These are phyloP conservation scores for Spergularia marina DNA, from an alignment of 148 eudicot species.

Conservation along the genomic window DNA sequence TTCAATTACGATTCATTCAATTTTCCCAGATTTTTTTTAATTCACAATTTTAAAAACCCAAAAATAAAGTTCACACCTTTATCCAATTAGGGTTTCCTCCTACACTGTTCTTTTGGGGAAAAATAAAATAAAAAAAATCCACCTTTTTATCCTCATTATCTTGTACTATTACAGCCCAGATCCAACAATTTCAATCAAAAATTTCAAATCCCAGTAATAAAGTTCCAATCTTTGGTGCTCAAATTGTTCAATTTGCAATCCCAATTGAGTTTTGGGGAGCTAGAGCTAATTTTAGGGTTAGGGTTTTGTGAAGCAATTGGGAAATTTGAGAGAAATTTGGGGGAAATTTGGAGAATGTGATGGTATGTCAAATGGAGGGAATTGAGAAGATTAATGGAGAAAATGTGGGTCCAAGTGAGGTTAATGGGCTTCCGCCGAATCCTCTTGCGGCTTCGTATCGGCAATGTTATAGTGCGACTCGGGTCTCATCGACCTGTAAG, in stretches of 20 bases:
- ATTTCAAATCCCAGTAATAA: not conserved
- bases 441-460: conserved; percentile 45
- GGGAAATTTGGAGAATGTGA: conserved; percentile 25
- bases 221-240: not conserved
- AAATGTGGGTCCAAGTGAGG: conserved; percentile 42
- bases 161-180: not conserved
- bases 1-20: conserved; percentile 3
- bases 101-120: not conserved
- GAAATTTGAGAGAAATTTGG: not conserved
- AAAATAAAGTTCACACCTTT: not conserved
- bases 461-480: conserved; percentile 34
- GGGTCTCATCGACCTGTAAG: conserved; percentile 27
- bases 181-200: not conserved
- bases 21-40: not conserved
- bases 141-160: conserved; percentile 9
- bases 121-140: not conserved
- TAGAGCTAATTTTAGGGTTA: conserved; percentile 20
- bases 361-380: conserved; percentile 60
- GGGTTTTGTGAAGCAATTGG: conserved; percentile 13
- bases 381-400: conserved; percentile 40
- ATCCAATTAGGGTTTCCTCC: conserved; percentile 20
- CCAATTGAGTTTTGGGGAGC: no score
- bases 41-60: not conserved
- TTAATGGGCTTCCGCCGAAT: conserved; percentile 55
- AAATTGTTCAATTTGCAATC: not conserved